A percentile compares a stretch with the other conserved stretches of the same genome.
Conservation (phyloP, 805 yeast genomes). For the Candida nemodendra region DNA sequence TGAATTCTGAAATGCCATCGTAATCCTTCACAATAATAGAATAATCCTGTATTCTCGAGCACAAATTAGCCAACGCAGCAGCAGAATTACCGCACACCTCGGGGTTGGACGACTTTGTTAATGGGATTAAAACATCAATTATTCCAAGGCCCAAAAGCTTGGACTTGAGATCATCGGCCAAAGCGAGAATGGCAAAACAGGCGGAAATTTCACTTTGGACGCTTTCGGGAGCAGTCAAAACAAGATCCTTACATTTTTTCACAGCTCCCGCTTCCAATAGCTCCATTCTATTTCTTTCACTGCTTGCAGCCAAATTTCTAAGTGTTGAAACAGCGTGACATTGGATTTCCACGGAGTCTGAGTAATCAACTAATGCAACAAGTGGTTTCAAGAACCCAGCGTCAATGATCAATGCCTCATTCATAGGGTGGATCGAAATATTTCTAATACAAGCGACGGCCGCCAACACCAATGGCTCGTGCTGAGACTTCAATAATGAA, state of each 20-base stretch:
- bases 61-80: conserved; percentile 94
- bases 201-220: conserved; percentile 97
- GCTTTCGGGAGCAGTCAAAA: conserved; percentile 79
- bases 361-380: conserved; percentile 77
- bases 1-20: conserved; percentile 88
- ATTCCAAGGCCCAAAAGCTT: conserved; percentile 81
- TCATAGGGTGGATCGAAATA: conserved; percentile 93
- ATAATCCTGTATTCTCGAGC: conserved; percentile 86
- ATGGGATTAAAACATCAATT: conserved; percentile 84
- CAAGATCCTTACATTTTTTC: conserved; percentile 84
- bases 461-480: conserved; percentile 89
- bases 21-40: conserved; percentile 75
- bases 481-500: conserved; percentile 82
- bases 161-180: conserved; percentile 91
- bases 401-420: conserved; percentile 92
- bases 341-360: conserved; percentile 92
- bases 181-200: conserved; percentile 92
- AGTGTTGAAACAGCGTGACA: conserved; percentile 97
- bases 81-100: conserved; percentile 99
- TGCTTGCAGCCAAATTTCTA: conserved; percentile 92
- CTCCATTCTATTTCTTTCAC: conserved; percentile 89
- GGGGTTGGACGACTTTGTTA: conserved; percentile 81
- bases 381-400: conserved; percentile 95
- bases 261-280: conserved; percentile 95
- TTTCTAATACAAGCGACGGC: conserved; percentile 98